phyloP scores from a whole-genome alignment of 2,329 filamentous ascomycete species.

The Aspergillus sp. region DNA sequence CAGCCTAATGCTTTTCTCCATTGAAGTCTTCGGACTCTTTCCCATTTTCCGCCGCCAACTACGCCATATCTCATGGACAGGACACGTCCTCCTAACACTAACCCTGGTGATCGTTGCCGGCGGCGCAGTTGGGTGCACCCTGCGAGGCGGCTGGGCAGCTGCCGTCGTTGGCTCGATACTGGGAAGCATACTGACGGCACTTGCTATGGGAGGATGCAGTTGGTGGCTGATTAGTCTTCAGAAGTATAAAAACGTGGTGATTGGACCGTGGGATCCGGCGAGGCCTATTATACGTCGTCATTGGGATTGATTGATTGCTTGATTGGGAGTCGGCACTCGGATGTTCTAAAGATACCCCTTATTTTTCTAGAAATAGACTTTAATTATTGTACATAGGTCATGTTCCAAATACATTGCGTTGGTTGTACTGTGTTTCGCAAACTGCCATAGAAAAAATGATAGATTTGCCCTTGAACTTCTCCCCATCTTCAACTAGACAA shows the following conservation, averaged over 20 bases:
- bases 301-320: slow-evolving; percentile 27
- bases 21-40: slow-evolving; percentile 94
- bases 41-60: slow-evolving; percentile 94
- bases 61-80: slow-evolving; percentile 70
- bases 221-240: slow-evolving; percentile 98
- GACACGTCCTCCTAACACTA: slow-evolving; percentile 70
- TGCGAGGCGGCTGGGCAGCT: slow-evolving; percentile 49
- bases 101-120: slow-evolving; percentile 72
- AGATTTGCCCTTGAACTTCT: no score
- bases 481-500: no score
- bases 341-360: not conserved
- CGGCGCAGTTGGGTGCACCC: slow-evolving; percentile 62
- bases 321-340: not conserved
- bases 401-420: not conserved
- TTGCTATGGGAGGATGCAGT: slow-evolving; percentile 86
- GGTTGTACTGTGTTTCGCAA: no score
- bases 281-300: slow-evolving; percentile 53
- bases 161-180: slow-evolving; percentile 67
- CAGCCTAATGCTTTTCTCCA: slow-evolving; percentile 87
- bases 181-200: slow-evolving; percentile 63
- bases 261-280: slow-evolving; percentile 95
- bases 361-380: not conserved
- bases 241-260: slow-evolving; percentile 98
- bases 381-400: not conserved
- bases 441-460: no score